These are phyloP conservation scores for Croton laevigatus DNA, from an alignment of 441 rosid species.

Conservation along the genomic window DNA sequence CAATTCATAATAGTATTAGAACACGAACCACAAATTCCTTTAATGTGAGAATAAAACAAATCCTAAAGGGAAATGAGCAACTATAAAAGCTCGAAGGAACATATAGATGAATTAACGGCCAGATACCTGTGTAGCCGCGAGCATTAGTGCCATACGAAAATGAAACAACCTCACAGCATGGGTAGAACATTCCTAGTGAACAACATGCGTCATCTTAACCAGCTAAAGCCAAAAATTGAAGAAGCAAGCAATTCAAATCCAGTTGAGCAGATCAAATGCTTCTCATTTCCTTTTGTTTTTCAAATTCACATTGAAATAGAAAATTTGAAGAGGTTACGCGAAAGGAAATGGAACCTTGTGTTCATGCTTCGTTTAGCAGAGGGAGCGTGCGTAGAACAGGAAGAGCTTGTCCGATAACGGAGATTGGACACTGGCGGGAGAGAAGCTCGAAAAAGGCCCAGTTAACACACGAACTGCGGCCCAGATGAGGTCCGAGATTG, in stretches of 20 bases:
- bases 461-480: background rate
- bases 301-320: too few relatives aligned
- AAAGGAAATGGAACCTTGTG: background rate
- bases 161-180: slow-evolving; percentile 14
- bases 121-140: slow-evolving; percentile 28
- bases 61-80: background rate
- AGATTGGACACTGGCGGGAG: background rate
- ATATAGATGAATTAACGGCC: slow-evolving; percentile 20
- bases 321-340: background rate
- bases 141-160: slow-evolving; percentile 32
- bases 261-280: background rate
- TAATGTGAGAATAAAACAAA: too few relatives aligned
- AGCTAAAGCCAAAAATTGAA: slow-evolving; percentile 8
- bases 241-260: background rate
- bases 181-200: slow-evolving; percentile 26
- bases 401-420: background rate
- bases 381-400: background rate
- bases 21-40: too few relatives aligned
- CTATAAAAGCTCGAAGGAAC: background rate
- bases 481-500: background rate
- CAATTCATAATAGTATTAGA: too few relatives aligned
- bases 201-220: slow-evolving; percentile 8
- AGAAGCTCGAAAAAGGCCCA: background rate
- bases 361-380: background rate
- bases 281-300: background rate